Percentiles rank a stretch among this genome's conserved stretches.
These are phyloP conservation scores for Akanthomyces muscarius DNA, from an alignment of 2,329 filamentous ascomycete species.

Conservation along the genomic window DNA sequence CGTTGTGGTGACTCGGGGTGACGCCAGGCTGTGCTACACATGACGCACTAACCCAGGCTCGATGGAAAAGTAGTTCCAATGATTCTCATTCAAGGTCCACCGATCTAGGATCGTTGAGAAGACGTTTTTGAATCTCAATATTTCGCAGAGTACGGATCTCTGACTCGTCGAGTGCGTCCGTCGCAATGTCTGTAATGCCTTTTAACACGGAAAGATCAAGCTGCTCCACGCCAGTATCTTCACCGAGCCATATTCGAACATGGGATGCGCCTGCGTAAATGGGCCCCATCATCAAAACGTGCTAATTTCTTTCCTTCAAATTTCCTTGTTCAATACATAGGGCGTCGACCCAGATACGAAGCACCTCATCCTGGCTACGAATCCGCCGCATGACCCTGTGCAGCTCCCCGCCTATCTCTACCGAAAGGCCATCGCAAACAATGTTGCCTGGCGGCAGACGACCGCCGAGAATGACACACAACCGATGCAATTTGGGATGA, in stretches of 20 bases:
- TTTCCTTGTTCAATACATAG: constrained; percentile 20
- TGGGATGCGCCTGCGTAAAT: constrained; percentile 16
- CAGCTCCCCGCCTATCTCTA: constrained; percentile 17
- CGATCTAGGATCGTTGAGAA: not conserved
- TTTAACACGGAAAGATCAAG: not conserved
- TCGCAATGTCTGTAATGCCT: not conserved
- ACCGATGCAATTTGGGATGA: not conserved
- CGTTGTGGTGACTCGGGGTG: not conserved
- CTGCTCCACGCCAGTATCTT: constrained; percentile 16
- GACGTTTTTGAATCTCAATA: not conserved
- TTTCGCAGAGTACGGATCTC: not conserved
- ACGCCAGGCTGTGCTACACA: not conserved
- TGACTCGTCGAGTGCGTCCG: not conserved
- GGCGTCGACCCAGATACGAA: constrained; percentile 19
- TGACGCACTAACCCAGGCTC: not conserved
- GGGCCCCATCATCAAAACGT: constrained; percentile 18
- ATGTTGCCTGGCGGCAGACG: not conserved
- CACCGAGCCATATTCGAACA: constrained; percentile 19
- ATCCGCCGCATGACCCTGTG: constrained; percentile 14
- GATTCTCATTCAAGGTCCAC: not conserved
- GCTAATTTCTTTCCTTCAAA: constrained; percentile 17
- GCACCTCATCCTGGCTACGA: not conserved
- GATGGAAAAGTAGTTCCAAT: not conserved
- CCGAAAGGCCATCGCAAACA: constrained; percentile 13
- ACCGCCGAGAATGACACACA: not conserved